Percentiles rank a stretch among this genome's conserved stretches.
Evolutionary conservation across 441 rosid genomes (phyloP).

Genomic region (Brassica balearica): DNA sequence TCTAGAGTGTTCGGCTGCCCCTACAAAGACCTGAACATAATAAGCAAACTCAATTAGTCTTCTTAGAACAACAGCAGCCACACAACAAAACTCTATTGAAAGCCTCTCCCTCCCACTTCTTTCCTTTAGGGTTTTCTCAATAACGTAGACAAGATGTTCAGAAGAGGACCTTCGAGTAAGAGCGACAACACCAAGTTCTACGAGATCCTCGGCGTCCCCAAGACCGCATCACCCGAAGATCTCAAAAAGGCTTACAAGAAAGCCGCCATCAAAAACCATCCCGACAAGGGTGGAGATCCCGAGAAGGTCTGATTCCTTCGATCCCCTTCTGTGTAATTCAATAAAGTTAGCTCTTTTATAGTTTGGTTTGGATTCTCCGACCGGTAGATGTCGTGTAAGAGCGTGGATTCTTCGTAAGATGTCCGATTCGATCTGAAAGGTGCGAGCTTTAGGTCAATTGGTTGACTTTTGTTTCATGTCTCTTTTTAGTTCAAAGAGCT

Average conservation of each 20-base stretch:
- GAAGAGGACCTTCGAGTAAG: slow-evolving; percentile 69
- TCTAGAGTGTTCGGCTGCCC: slow-evolving; percentile 37
- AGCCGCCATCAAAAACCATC: slow-evolving; percentile 87
- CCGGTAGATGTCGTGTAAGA: background rate
- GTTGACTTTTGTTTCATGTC: background rate
- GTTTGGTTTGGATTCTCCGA: slow-evolving; percentile 17
- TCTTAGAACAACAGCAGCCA: slow-evolving; percentile 25
- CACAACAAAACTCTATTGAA: slow-evolving; percentile 11
- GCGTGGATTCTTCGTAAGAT: slow-evolving; percentile 1
- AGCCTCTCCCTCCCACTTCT: slow-evolving; percentile 17
- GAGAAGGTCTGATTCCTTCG: slow-evolving; percentile 58
- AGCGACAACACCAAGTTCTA: slow-evolving; percentile 71
- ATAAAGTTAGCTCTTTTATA: too few species aligned
- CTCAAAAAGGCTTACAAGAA: slow-evolving; percentile 80
- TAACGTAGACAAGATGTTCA: slow-evolving; percentile 59
- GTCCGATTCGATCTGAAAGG: slow-evolving; percentile 31
- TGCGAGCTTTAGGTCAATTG: slow-evolving; percentile 29
- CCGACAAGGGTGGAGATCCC: slow-evolving; percentile 93
- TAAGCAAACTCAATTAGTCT: background rate
- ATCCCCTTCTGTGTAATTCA: slow-evolving; percentile 8
- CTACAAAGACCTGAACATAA: slow-evolving; percentile 41
- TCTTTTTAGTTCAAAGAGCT: slow-evolving; percentile 74
- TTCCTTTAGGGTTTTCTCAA: slow-evolving; percentile 23
- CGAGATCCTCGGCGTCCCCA: slow-evolving; percentile 75
- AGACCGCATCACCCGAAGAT: slow-evolving; percentile 68